Evolutionary conservation across 2,329 filamentous ascomycete species (phyloP), one percentile per base, ranked within the genome.

Genomic region (Ascochyta lentis): DNA sequence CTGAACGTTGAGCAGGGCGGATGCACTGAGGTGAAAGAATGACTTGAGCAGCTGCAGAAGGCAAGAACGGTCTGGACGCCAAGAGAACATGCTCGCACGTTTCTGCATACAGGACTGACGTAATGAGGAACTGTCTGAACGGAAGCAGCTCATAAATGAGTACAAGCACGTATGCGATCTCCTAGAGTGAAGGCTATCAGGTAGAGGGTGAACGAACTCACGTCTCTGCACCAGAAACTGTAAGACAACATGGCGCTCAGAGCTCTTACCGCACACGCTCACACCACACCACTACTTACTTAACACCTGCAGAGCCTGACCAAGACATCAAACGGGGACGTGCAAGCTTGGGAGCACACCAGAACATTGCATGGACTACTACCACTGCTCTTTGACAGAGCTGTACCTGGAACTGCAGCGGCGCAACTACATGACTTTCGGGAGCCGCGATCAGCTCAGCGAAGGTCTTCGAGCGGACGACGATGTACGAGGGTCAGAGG

Each of bases 321-420:
- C 12, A 12, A 31, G 12, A 13, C 29, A 31, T 12, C 12, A 6
- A 31, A 31, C 29, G 9, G 24, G 10, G 29, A 31, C 12, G 12
- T 31, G 13, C 29, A 6, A 31, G 4, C 29, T 31, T 12, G 29
- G 13, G 12, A 13, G 13, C 12, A 13, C 29, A 15, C 29, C 19
- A 35, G 5, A 33, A 12, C 15, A 34, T 29, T 52, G 46, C 39
- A 72, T 68, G 68, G 56, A 65, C 39, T 72, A 71, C 31, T 71
- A 70, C 49, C 51, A 42, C 24, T 70, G 66, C 43, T 35, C 65
- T 1, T 45, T 43, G 9, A 48, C 49, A 15, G 51, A 64, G 7
- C 54, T 72, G 8, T 38, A 47, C 16, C 47, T 33, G 31, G 69
- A 72, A 47, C 38, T 65, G 15, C 41, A 31, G 29, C 60, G 68